These are phyloP conservation scores for Phytophthora palmivora DNA, from an alignment of 352 stramenopile genomes.

Conservation along the genomic window DNA sequence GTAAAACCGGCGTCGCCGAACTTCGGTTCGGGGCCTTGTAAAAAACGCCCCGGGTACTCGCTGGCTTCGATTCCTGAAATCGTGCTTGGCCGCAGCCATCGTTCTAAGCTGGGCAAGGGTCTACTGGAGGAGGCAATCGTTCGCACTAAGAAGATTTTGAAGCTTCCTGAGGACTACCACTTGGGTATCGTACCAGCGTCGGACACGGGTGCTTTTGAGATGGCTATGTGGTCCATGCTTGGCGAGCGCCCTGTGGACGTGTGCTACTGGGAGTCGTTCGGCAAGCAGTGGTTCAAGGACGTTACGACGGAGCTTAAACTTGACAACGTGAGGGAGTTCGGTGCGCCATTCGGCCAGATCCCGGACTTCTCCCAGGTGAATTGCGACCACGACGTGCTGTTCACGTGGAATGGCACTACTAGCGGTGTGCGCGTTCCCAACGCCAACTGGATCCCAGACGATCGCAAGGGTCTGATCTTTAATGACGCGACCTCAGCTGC, in stretches of 20 bases:
- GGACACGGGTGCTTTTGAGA: constrained; percentile 99
- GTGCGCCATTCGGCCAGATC: constrained; percentile 96
- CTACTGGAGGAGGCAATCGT: constrained; percentile 95
- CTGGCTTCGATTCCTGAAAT: constrained; percentile 89
- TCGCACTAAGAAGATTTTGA: constrained; percentile 95
- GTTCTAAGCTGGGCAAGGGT: constrained; percentile 97
- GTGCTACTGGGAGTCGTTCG: constrained; percentile 98
- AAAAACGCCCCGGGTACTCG: constrained; percentile 98
- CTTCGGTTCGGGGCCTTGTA: constrained; percentile 98
- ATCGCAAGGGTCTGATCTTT: constrained; percentile 96
- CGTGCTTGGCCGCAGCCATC: constrained; percentile 95
- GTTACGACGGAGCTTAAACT: constrained; percentile 95
- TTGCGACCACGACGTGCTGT: constrained; percentile 97
- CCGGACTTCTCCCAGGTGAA: constrained; percentile 95
- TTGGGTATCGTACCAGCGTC: constrained; percentile 98
- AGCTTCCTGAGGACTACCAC: constrained; percentile 95
- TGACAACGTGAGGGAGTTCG: constrained; percentile 94
- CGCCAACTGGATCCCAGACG: constrained; percentile 95
- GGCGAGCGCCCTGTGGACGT: constrained; percentile 93
- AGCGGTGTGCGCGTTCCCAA: constrained; percentile 96
- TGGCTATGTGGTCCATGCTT: constrained; percentile 99
- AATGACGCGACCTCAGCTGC: constrained; percentile 98
- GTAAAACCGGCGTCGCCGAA: constrained; percentile 90
- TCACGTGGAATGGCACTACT: constrained; percentile 99
- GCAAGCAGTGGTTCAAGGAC: constrained; percentile 97